A percentile compares a stretch with the other conserved stretches of the same genome.
These are phyloP conservation scores for Pyricularia grisea DNA, from an alignment of 2,329 filamentous ascomycete genomes.

Conservation along the genomic window DNA sequence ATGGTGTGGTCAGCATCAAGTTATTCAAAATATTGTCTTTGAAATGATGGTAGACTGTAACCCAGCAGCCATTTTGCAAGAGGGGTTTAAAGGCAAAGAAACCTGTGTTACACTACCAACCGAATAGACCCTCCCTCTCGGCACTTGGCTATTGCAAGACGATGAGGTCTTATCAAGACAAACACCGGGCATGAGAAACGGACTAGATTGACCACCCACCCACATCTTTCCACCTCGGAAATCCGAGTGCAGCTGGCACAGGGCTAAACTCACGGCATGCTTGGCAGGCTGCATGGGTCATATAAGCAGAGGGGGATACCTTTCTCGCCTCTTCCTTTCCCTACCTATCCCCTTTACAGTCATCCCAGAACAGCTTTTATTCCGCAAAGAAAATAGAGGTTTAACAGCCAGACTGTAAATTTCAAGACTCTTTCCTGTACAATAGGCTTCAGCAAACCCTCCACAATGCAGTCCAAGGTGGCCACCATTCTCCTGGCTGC, in stretches of 20 bases:
- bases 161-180: background rate
- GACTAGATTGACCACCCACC: background rate
- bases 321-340: background rate
- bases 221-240: background rate
- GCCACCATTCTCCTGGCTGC: conserved; percentile 18
- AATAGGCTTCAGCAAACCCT: background rate
- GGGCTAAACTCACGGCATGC: background rate
- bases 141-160: background rate
- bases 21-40: background rate
- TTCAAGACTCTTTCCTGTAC: background rate
- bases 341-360: background rate
- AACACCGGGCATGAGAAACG: background rate
- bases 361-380: too few relatives aligned
- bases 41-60: background rate
- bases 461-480: conserved; percentile 27
- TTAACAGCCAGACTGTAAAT: background rate
- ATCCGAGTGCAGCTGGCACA: background rate
- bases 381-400: background rate
- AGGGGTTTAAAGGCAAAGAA: background rate
- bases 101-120: background rate
- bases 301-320: background rate
- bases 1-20: background rate
- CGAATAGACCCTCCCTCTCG: background rate
- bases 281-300: background rate
- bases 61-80: background rate